These are phyloP conservation scores for Fagopyrum homotropicum DNA, from an alignment of 148 eudicot genomes.

Conservation along the genomic window DNA sequence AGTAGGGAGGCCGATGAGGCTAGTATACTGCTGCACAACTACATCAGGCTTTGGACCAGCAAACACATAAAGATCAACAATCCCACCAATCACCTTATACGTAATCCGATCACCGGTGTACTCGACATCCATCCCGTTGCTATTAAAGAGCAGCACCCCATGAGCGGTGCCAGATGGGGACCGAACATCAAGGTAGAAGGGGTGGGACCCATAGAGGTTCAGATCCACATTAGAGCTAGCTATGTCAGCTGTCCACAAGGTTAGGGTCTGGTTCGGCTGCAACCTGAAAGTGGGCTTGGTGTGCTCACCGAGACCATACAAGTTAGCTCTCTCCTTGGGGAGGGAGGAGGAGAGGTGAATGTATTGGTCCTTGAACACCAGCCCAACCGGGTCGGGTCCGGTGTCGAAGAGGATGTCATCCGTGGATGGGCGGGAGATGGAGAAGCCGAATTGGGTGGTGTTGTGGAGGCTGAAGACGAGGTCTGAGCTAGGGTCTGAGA, in stretches of 20 bases:
- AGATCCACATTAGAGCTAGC: slow-evolving; percentile 26
- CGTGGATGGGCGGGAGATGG: slow-evolving; percentile 55
- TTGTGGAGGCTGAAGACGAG: slow-evolving; percentile 53
- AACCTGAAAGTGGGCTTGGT: slow-evolving; percentile 33
- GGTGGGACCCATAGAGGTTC: slow-evolving; percentile 51
- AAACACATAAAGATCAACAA: slow-evolving; percentile 43
- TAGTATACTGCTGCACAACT: slow-evolving; percentile 47
- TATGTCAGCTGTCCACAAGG: slow-evolving; percentile 46
- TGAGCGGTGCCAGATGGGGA: slow-evolving; percentile 27
- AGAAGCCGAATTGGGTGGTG: slow-evolving; percentile 66
- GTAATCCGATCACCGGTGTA: slow-evolving; percentile 42
- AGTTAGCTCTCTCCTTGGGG: slow-evolving; percentile 29
- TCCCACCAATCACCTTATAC: slow-evolving; percentile 47
- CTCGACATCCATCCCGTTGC: slow-evolving; percentile 60
- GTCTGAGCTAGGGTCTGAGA: slow-evolving; percentile 41
- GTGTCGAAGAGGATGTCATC: slow-evolving; percentile 37
- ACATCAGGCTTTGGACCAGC: slow-evolving; percentile 31
- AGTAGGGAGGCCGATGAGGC: slow-evolving; percentile 40
- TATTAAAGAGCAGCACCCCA: slow-evolving; percentile 42
- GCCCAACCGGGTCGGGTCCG: slow-evolving; percentile 11
- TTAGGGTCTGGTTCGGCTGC: slow-evolving; percentile 33
- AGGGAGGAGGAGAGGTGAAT: slow-evolving; percentile 35
- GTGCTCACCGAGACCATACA: slow-evolving; percentile 53
- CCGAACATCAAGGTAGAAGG: slow-evolving; percentile 50
- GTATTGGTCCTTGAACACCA: slow-evolving; percentile 42